phyloP scores from a whole-genome alignment of 371 early-diverging fungal genomes.

The Circinella umbellata region DNA sequence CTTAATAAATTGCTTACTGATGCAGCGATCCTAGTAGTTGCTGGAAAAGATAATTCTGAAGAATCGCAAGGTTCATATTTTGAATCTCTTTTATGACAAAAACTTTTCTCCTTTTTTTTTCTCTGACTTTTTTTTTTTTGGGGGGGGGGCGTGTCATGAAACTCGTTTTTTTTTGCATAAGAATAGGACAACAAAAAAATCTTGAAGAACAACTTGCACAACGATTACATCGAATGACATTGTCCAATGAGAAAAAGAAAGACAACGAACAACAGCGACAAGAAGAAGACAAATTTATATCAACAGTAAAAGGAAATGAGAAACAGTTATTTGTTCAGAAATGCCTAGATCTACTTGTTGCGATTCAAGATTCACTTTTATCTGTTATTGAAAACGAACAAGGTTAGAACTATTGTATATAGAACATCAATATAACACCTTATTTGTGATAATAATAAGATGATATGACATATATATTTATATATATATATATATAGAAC shows the following conservation, averaged over 20 bases:
- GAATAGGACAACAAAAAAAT: background rate
- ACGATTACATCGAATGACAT: constrained; percentile 2
- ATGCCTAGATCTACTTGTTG: constrained; percentile 30
- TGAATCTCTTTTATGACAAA: background rate
- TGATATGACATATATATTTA: background rate
- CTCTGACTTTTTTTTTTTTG: background rate
- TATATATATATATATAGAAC: constrained; percentile 10
- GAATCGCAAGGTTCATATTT: constrained; percentile 1
- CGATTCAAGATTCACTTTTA: constrained; percentile 32
- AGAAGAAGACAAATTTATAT: background rate
- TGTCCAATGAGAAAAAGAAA: background rate
- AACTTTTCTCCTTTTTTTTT: background rate
- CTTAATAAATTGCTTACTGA: constrained; percentile 11
- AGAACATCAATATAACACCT: too few relatives aligned
- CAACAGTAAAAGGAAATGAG: background rate
- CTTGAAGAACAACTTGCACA: constrained; percentile 8
- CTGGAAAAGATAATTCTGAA: background rate
- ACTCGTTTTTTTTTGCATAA: background rate
- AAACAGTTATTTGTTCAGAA: constrained; percentile 31
- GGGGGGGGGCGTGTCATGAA: too few relatives aligned
- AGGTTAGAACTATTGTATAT: background rate
- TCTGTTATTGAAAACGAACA: constrained; percentile 28
- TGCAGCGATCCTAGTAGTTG: constrained; percentile 17
- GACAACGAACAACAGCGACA: background rate
- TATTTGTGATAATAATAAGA: background rate